These are phyloP conservation scores for Fomitopsis serialis DNA, from an alignment of 768 basidiomycete genomes.

Conservation along the genomic window DNA sequence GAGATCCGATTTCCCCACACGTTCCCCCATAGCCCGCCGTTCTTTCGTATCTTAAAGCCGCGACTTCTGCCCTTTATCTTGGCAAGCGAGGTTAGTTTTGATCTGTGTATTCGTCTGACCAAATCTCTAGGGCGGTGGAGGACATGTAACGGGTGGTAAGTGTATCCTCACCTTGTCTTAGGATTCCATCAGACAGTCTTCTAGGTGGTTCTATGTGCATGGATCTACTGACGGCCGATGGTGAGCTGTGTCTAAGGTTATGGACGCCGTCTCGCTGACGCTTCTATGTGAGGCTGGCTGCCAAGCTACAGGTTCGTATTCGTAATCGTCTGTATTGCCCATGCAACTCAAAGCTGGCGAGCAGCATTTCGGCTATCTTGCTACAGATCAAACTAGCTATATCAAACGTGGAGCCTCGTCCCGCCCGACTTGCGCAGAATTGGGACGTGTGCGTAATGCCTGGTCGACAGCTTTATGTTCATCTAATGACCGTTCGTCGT, in stretches of 20 bases:
- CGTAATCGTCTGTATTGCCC: background rate
- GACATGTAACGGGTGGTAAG: conserved; percentile 58
- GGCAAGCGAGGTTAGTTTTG: conserved; percentile 8
- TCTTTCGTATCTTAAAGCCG: conserved; percentile 71
- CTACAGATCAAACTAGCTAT: conserved; percentile 68
- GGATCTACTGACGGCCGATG: conserved; percentile 63
- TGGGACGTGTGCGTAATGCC: conserved; percentile 38
- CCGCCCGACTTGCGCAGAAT: conserved; percentile 48
- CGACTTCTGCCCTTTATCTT: conserved; percentile 66
- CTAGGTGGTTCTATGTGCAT: conserved; percentile 70
- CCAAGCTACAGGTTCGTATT: conserved; percentile 52
- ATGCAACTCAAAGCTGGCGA: background rate
- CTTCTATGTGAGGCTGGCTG: conserved; percentile 45
- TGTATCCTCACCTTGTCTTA: background rate
- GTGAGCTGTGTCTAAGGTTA: conserved; percentile 26
- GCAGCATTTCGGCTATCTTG: conserved; percentile 37
- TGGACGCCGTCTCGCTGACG: no score
- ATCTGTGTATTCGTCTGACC: background rate
- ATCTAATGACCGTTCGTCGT: background rate
- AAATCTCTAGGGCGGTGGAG: conserved; percentile 49
- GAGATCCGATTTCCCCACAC: conserved; percentile 65
- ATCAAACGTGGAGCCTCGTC: conserved; percentile 59
- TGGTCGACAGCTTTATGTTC: background rate
- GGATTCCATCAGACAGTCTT: conserved; percentile 1
- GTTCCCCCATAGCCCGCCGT: conserved; percentile 68